Evolutionary conservation across 306 rosid species (phyloP).

Genomic region (Arachis stenosperma): DNA sequence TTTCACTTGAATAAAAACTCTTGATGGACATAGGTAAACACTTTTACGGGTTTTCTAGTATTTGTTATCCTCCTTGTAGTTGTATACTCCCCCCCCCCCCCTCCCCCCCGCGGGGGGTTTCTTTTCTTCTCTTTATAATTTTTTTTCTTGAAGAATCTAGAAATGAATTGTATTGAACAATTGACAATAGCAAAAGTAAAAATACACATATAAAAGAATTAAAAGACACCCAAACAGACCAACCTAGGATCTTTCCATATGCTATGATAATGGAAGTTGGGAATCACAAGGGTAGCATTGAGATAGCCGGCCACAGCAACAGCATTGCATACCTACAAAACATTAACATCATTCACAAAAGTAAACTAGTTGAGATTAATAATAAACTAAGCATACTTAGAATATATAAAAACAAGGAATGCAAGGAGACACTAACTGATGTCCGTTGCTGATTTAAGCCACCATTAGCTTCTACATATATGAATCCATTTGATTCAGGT

Average conservation of each 20-base stretch:
- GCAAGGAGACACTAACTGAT: slow-evolving; percentile 67
- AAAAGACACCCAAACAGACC: slow-evolving; percentile 39
- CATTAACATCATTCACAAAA: slow-evolving; percentile 42
- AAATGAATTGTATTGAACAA: background rate
- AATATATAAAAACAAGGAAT: slow-evolving; percentile 33
- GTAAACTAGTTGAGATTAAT: slow-evolving; percentile 29
- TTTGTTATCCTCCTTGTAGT: slow-evolving; percentile 10
- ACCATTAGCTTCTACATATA: slow-evolving; percentile 95
- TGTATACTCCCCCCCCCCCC: background rate
- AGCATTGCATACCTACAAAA: slow-evolving; percentile 88
- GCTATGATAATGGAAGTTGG: slow-evolving; percentile 97
- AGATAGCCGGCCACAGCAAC: slow-evolving; percentile 99
- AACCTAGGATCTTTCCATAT: slow-evolving; percentile 99
- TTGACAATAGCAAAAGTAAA: slow-evolving; percentile 19
- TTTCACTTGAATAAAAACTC: slow-evolving; percentile 5
- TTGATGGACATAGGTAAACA: slow-evolving; percentile 14
- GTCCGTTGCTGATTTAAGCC: slow-evolving; percentile 97
- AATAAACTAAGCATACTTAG: slow-evolving; percentile 26
- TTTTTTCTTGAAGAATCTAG: background rate
- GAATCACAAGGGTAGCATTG: slow-evolving; percentile 94
- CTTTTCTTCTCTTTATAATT: background rate
- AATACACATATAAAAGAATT: background rate
- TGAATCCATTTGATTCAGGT: slow-evolving; percentile 92
- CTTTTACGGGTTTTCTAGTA: background rate
- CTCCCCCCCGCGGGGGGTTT: too few relatives aligned